These are phyloP conservation scores for Daldinia sp. DNA, from an alignment of 2,329 filamentous ascomycete genomes.

Conservation along the genomic window DNA sequence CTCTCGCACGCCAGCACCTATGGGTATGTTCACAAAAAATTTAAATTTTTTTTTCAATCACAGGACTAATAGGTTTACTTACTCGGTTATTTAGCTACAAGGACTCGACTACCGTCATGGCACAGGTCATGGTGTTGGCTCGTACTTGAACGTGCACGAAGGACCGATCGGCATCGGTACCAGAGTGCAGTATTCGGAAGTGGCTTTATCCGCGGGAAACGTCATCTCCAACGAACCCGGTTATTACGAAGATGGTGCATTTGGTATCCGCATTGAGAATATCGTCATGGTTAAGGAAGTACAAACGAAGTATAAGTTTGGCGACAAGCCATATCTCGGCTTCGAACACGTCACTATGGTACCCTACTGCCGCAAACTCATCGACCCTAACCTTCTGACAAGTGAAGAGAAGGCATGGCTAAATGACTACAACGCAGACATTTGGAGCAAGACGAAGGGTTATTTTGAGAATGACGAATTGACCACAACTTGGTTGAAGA, in stretches of 20 bases:
- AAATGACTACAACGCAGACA: slow-evolving; percentile 83
- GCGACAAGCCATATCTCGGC: slow-evolving; percentile 91
- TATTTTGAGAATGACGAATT: slow-evolving; percentile 78
- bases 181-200: slow-evolving; percentile 88
- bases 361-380: slow-evolving; percentile 88
- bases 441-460: slow-evolving; percentile 80
- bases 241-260: slow-evolving; percentile 95
- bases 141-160: slow-evolving; percentile 96
- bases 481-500: slow-evolving; percentile 81
- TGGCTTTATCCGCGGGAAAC: slow-evolving; percentile 88
- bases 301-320: slow-evolving; percentile 87
- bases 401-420: slow-evolving; percentile 82
- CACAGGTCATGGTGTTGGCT: slow-evolving; percentile 94
- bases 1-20: slow-evolving; percentile 86
- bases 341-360: slow-evolving; percentile 99
- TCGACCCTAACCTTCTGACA: slow-evolving; percentile 77
- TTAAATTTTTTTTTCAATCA: not conserved
- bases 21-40: slow-evolving; percentile 68
- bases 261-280: slow-evolving; percentile 97
- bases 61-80: slow-evolving; percentile 1
- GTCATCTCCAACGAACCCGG: slow-evolving; percentile 96
- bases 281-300: slow-evolving; percentile 89
- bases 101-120: slow-evolving; percentile 96
- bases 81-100: slow-evolving; percentile 57
- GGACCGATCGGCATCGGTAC: slow-evolving; percentile 97